Percentiles rank a stretch among this genome's conserved stretches.
These are phyloP conservation scores for Arctostaphylos glauca DNA, from an alignment of 148 eudicot genomes.

Conservation along the genomic window DNA sequence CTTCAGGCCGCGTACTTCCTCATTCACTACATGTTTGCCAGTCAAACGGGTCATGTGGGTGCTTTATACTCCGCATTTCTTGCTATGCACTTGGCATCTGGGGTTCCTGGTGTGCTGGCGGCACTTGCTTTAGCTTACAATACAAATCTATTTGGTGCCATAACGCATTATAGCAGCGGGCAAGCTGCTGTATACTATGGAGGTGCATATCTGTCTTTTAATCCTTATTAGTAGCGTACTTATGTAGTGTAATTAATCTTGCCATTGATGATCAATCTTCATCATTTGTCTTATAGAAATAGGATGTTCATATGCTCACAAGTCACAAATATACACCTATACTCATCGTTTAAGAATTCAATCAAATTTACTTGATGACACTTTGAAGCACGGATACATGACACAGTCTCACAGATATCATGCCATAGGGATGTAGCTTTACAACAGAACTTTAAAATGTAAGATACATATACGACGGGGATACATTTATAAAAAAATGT, in stretches of 20 bases:
- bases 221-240: not conserved
- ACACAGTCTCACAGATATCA: no score
- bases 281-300: not conserved
- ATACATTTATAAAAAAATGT: no score
- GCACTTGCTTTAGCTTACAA: constrained; percentile 84
- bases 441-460: no score
- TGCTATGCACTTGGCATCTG: constrained; percentile 90
- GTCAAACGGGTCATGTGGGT: constrained; percentile 97
- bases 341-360: no score
- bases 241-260: not conserved
- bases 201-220: constrained; percentile 38
- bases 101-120: constrained; percentile 81
- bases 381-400: no score
- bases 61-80: constrained; percentile 90
- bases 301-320: not conserved
- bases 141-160: constrained; percentile 84
- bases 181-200: constrained; percentile 98
- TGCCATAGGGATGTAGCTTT: no score
- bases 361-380: no score
- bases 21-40: constrained; percentile 91
- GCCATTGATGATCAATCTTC: not conserved
- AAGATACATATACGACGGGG: no score
- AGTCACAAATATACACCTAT: no score
- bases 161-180: constrained; percentile 96
- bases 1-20: constrained; percentile 91